phyloP scores from a whole-genome alignment of 306 rosid genomes.

The Cicer bijugum region DNA sequence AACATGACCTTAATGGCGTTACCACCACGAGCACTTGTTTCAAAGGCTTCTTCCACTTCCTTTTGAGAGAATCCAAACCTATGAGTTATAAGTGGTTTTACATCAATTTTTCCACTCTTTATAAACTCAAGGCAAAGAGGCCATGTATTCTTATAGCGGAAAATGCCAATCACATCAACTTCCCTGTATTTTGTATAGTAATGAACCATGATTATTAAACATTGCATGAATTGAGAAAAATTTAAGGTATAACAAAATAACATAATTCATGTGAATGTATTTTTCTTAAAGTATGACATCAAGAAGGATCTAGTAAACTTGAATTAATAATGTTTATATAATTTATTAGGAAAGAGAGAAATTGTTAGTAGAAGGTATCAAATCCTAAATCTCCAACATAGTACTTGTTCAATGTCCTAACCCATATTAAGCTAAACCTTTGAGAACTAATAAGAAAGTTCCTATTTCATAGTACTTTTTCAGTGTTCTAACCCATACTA shows the following conservation, averaged over 20 bases:
- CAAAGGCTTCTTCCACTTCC: conserved; percentile 91
- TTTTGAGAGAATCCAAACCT: conserved; percentile 82
- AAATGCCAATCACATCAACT: conserved; percentile 84
- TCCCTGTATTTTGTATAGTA: conserved; percentile 58
- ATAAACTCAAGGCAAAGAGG: conserved; percentile 87
- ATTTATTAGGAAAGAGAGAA: too few relatives aligned
- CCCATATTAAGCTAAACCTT: too few relatives aligned
- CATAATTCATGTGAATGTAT: not conserved
- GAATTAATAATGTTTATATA: not conserved
- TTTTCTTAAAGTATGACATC: not conserved
- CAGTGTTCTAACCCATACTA: too few relatives aligned
- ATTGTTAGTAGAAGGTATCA: too few relatives aligned
- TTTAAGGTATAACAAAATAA: not conserved
- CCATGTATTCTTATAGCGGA: conserved; percentile 93
- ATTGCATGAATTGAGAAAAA: not conserved
- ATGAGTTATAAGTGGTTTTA: conserved; percentile 85
- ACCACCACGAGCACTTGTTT: conserved; percentile 96
- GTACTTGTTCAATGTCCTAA: too few relatives aligned
- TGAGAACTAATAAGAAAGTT: too few relatives aligned
- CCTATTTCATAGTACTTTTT: too few relatives aligned
- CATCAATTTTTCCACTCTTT: conserved; percentile 80
- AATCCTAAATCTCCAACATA: too few relatives aligned
- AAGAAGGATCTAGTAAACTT: conserved; percentile 12
- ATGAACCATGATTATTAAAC: conserved; percentile 7
- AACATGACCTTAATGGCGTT: conserved; percentile 95